These are phyloP conservation scores for Asterophora parasitica DNA, from an alignment of 768 basidiomycete genomes.

Conservation along the genomic window DNA sequence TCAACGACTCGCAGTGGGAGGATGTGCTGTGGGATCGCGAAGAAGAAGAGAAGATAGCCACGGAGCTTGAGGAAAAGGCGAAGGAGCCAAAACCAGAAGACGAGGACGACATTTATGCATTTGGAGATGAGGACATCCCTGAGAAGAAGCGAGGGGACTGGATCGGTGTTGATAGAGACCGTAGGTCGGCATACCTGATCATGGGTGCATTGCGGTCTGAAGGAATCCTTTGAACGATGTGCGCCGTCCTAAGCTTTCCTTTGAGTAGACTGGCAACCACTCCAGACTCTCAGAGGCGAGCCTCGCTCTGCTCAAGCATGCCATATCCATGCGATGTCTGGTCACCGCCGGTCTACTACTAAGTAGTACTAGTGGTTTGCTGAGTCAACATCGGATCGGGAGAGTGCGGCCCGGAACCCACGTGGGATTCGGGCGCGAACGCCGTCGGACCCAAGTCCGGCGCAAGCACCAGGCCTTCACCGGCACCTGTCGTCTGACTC, in stretches of 20 bases:
- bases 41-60: constrained; percentile 41
- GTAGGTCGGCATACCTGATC: constrained; percentile 74
- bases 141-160: constrained; percentile 58
- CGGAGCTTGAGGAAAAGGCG: constrained; percentile 19
- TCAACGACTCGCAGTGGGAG: constrained; percentile 75
- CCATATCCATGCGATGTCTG: too few species aligned
- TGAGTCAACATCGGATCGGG: too few species aligned
- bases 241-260: too few species aligned
- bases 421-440: constrained; percentile 5
- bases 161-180: constrained; percentile 74
- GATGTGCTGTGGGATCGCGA: constrained; percentile 76
- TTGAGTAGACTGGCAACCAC: too few species aligned
- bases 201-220: constrained; percentile 73
- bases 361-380: too few species aligned
- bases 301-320: too few species aligned
- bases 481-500: too few species aligned
- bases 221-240: constrained; percentile 44
- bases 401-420: not conserved
- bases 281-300: too few species aligned
- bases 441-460: not conserved
- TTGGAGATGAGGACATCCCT: constrained; percentile 51
- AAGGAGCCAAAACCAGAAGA: constrained; percentile 20
- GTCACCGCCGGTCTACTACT: too few species aligned
- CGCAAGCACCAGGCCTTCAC: not conserved
- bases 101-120: constrained; percentile 61